A percentile compares a stretch with the other conserved stretches of the same genome.
Evolutionary conservation across 2,329 filamentous ascomycete genomes (phyloP).

Genomic region (Pyrenophora graminea): DNA sequence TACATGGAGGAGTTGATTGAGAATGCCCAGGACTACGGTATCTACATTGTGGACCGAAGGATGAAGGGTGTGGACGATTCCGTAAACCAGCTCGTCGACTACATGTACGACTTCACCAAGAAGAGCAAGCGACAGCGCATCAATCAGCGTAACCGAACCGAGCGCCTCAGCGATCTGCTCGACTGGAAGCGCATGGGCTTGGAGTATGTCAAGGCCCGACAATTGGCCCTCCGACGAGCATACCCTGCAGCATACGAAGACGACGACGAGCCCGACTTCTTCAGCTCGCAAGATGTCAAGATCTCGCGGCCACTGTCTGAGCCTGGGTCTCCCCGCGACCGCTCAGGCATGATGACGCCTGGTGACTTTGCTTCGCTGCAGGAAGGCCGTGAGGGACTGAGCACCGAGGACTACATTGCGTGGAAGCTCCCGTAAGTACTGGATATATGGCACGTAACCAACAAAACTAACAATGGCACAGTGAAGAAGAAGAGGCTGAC

Average conservation of each 20-base stretch:
- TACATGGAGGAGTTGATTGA: conserved; percentile 99
- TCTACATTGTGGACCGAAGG: conserved; percentile 96
- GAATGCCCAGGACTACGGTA: conserved; percentile 96
- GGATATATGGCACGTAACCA: background rate
- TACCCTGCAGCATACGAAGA: conserved; percentile 84
- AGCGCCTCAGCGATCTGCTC: conserved; percentile 88
- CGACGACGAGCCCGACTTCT: conserved; percentile 83
- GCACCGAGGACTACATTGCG: conserved; percentile 95
- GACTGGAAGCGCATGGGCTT: conserved; percentile 99
- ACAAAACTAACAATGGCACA: conserved; percentile 35
- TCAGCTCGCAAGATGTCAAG: conserved; percentile 91
- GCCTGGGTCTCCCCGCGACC: conserved; percentile 87
- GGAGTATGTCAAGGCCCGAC: conserved; percentile 97
- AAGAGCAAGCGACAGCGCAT: conserved; percentile 97
- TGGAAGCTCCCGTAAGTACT: conserved; percentile 94
- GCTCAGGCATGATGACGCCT: conserved; percentile 97
- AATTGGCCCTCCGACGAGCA: conserved; percentile 86
- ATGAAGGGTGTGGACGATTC: conserved; percentile 96
- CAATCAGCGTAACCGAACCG: conserved; percentile 96
- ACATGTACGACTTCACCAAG: conserved; percentile 90
- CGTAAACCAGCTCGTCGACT: conserved; percentile 88
- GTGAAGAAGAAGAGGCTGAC: conserved; percentile 87
- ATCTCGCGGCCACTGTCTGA: conserved; percentile 92
- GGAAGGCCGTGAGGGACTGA: conserved; percentile 89
- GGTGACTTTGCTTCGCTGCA: conserved; percentile 97